A percentile compares a stretch with the other conserved stretches of the same genome.
Evolutionary conservation across 495 filamentous ascomycete genomes (phyloP).

Genomic region (Niebla homalea): DNA sequence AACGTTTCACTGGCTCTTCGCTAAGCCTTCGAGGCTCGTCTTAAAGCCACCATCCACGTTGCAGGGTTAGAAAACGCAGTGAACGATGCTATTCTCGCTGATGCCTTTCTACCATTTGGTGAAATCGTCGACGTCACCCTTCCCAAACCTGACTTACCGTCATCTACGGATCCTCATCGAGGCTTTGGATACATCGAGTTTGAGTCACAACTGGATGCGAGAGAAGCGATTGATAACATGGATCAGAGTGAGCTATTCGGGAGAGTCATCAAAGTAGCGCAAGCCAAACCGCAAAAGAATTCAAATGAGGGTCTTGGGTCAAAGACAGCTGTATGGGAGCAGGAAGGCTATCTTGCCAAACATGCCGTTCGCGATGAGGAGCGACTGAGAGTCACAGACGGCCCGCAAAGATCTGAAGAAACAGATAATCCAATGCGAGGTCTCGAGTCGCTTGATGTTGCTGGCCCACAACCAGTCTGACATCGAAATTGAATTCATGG

Average conservation of each 20-base stretch:
- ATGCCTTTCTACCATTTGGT: slow-evolving; percentile 92
- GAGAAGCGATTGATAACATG: slow-evolving; percentile 98
- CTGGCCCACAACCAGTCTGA: slow-evolving; percentile 75
- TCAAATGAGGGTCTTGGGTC: slow-evolving; percentile 73
- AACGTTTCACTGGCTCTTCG: neutral
- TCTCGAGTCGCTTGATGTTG: slow-evolving; percentile 82
- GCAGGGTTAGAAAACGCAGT: slow-evolving; percentile 76
- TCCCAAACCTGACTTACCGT: slow-evolving; percentile 67
- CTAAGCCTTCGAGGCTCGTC: slow-evolving; percentile 36
- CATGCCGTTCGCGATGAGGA: slow-evolving; percentile 86
- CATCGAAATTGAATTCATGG: neutral
- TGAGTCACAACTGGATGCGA: slow-evolving; percentile 71
- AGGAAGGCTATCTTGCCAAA: slow-evolving; percentile 91
- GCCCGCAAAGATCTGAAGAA: slow-evolving; percentile 34
- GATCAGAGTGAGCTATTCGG: slow-evolving; percentile 94
- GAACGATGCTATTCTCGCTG: slow-evolving; percentile 57
- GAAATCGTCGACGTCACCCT: slow-evolving; percentile 82
- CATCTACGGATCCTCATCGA: slow-evolving; percentile 59
- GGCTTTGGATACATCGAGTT: slow-evolving; percentile 98
- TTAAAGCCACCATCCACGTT: slow-evolving; percentile 83
- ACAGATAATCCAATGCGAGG: slow-evolving; percentile 90
- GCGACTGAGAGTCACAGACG: slow-evolving; percentile 46
- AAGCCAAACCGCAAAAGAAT: slow-evolving; percentile 87
- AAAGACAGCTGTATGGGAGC: slow-evolving; percentile 96
- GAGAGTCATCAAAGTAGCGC: slow-evolving; percentile 76